Base-by-base conservation (phyloP, 345 rosid species). In the Dipteronia sinensis region DNA sequence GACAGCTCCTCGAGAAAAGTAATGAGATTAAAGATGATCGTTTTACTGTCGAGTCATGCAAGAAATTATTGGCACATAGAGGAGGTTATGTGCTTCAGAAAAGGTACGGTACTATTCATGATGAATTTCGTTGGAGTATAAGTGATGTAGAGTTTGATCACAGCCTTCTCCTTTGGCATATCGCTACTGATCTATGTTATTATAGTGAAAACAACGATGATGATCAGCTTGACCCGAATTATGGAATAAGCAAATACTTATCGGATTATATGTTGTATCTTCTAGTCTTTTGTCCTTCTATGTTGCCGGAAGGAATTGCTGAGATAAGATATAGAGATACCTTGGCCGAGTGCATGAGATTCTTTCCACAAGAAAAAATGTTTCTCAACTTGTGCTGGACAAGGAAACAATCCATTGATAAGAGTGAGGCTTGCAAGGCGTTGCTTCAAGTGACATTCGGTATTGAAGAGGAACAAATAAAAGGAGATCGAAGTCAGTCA, bases 131-230 rank as follows among this genome's bases (percentile, higher is more conserved):
- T 15, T 69, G 69, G 61, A 71, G 82, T 59, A 23, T 70, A 53
- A 17, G 8, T 1, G 63, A 74, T 1, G 71, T 38, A 6, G 84
- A 76, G 40, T 81, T 84, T 16, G 64, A 74, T 25, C 74, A 62
- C 25, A 65, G 82, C 61, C 70, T 86, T 8, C 78, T 83, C 27
- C 8, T 74, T 0, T 83, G 84, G 86, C 85, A 85, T 23, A 67
- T 85, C 0, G 82, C 85, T 34, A 77, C 83, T 15, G 69, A 66
- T 29, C 10, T 85, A 40, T 77, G 84, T 72, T 83, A 19, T 42
- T 0, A 62, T 25, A 65, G 22, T 6, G 84, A 79, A 34, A 34
- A 34, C 0, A 51, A 61, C 3, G 0, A 29, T 29, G 34, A 0
- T 20, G 8, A 29, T 29, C 1, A 16, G 5, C 61, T 61, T 22